A percentile compares a stretch with the other conserved stretches of the same genome.
Conservation (phyloP, 257 asterid genomes). For the Henckelia pumila region DNA sequence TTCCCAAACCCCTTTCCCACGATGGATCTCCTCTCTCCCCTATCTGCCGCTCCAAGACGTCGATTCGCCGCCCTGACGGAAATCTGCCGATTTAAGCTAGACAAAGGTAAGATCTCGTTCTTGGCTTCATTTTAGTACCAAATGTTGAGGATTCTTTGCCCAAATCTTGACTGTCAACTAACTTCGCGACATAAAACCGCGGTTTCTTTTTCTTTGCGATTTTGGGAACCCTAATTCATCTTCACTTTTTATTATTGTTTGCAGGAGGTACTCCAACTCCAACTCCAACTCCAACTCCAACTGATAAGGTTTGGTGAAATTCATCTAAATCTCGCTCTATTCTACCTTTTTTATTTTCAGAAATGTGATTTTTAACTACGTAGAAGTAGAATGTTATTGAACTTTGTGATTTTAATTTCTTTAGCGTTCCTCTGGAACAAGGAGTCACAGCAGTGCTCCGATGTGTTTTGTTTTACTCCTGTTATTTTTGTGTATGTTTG, state of each 20-base stretch:
- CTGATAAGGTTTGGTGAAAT: slow-evolving; percentile 21
- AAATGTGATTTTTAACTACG: slow-evolving; percentile 5
- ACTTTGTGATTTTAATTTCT: slow-evolving; percentile 20
- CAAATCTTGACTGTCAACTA: too few relatives aligned
- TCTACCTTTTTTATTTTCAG: neutral
- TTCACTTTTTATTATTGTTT: slow-evolving; percentile 1
- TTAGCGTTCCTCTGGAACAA: slow-evolving; percentile 35
- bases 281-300: slow-evolving; percentile 37
- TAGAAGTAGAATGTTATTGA: slow-evolving; percentile 11
- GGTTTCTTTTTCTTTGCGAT: too few relatives aligned
- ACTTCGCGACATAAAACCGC: too few relatives aligned
- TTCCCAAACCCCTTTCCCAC: too few relatives aligned
- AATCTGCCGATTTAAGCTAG: too few relatives aligned
- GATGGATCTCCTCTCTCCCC: too few relatives aligned
- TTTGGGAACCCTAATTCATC: slow-evolving; percentile 40
- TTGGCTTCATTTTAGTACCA: too few relatives aligned
- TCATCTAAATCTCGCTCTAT: neutral
- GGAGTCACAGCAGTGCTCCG: slow-evolving; percentile 31
- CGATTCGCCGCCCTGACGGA: too few relatives aligned
- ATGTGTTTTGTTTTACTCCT: neutral
- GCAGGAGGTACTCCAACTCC: slow-evolving; percentile 43
- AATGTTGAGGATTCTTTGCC: too few relatives aligned
- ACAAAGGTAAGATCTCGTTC: too few relatives aligned
- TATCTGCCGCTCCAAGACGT: too few relatives aligned
- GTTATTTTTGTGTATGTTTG: neutral